Evolutionary conservation across 257 asterid genomes (phyloP), one percentile per base, ranked within the genome.

Genomic region (Solanum tarijense): DNA sequence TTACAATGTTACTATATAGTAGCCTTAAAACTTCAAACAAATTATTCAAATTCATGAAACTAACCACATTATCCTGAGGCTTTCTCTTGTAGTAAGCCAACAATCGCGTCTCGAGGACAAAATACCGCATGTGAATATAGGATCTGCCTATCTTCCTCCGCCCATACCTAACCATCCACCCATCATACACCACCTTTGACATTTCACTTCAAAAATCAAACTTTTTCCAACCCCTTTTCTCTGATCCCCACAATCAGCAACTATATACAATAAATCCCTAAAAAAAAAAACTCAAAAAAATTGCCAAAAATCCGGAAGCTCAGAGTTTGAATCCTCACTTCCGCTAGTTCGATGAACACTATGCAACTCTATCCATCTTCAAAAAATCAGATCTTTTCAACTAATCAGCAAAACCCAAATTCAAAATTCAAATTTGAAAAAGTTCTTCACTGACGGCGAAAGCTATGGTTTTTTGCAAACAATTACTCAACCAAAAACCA

Each of bases 101-200:
- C 90, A 94, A 90, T 21, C 96, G 95, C 86, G 93, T 87, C 92
- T 95, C 98, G 0, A 95, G 97, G 75, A 96, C 98, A 79, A 96
- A 96, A 91, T 96, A 96, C 4, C 99, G 93, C 98, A 94, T 94
- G 88, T 96, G 99, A 87, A 96, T 94, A 87, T 79, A 96, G 4
- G 99, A 95, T 91, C 96, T 89, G 76, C 99, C 99, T 62, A 95
- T 95, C 91, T 94, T 95, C 93, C 98, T 93, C 86, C 98, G 93
- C n/a, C 98, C 98, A 91, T 95, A 95, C 91, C 99, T 92, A 92
- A 95, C 99, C 98, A 95, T 92, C 99, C 98, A 95, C 88, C 99
- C 99, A 89, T 96, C 99, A 88, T 95, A 94, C 52, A 96, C 94
- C 89, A 94, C 96, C 90, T 92, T 95, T 85, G 96, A 90, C 99